Evolutionary conservation across 164 flowering plant genomes (phyloP).

Genomic region (Akebia trifoliata): DNA sequence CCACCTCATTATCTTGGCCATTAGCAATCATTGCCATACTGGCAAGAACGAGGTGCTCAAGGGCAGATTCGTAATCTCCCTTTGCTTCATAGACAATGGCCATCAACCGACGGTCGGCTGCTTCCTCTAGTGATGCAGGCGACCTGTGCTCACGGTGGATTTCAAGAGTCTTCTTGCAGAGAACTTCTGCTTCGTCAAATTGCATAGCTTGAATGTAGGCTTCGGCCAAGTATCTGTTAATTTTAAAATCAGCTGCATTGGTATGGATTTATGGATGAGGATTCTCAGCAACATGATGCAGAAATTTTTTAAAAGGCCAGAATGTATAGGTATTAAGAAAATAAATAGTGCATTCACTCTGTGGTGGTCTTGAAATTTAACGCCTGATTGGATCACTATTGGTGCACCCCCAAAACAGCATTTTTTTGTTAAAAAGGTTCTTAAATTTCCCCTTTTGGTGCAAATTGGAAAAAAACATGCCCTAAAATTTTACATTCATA

Average conservation of each 20-base stretch:
- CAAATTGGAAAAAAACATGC: no score
- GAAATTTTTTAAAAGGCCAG: not conserved
- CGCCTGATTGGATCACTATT: no score
- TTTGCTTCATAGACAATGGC: conserved; percentile 93
- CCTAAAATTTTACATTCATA: no score
- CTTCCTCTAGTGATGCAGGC: conserved; percentile 93
- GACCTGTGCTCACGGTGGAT: conserved; percentile 88
- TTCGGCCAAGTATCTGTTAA: conserved; percentile 85
- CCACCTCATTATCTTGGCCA: conserved; percentile 88
- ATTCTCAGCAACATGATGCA: not conserved
- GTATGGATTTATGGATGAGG: not conserved
- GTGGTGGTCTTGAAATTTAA: not conserved
- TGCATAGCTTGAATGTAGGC: conserved; percentile 98
- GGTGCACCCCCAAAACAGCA: no score
- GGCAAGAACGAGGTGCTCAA: conserved; percentile 97
- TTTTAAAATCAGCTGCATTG: not conserved
- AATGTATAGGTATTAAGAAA: not conserved
- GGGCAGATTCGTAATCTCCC: conserved; percentile 86
- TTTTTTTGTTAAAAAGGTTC: no score
- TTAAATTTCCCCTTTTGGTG: no score
- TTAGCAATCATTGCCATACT: conserved; percentile 96
- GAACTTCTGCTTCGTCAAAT: conserved; percentile 81
- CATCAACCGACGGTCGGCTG: conserved; percentile 95
- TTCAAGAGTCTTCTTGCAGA: conserved; percentile 86
- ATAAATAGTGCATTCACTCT: not conserved